These are phyloP conservation scores for Singerocomus inundabilis DNA, from an alignment of 1,284 basidiomycete genomes.

Conservation along the genomic window DNA sequence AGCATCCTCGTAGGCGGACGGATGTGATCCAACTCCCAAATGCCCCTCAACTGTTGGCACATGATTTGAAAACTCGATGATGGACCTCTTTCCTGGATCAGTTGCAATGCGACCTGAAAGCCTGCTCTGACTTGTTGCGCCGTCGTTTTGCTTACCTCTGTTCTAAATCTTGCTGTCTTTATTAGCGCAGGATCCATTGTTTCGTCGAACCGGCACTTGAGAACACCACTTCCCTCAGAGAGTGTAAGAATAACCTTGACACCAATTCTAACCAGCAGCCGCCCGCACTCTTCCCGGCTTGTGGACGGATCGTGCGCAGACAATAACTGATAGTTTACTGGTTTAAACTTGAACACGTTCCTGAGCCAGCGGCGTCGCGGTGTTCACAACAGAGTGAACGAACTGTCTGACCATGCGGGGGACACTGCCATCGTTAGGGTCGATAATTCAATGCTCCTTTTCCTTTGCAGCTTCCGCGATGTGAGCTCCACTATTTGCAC, in stretches of 20 bases:
- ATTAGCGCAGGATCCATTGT: slow-evolving; percentile 50
- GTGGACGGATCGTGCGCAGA: slow-evolving; percentile 66
- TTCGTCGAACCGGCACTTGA: slow-evolving; percentile 71
- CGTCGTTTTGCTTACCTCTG: too few relatives aligned
- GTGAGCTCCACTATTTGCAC: slow-evolving; percentile 56
- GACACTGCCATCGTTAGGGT: slow-evolving; percentile 23
- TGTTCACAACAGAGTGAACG: slow-evolving; percentile 41
- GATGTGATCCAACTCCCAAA: too few relatives aligned
- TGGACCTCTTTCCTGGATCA: too few relatives aligned
- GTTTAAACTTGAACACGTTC: slow-evolving; percentile 86
- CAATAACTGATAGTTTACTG: slow-evolving; percentile 59
- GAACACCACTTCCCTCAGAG: slow-evolving; percentile 54
- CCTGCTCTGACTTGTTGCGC: too few relatives aligned
- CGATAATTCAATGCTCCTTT: slow-evolving; percentile 37
- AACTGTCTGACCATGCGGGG: slow-evolving; percentile 49
- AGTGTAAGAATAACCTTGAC: slow-evolving; percentile 67
- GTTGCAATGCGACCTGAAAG: too few relatives aligned
- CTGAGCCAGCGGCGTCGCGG: slow-evolving; percentile 85
- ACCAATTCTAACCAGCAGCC: slow-evolving; percentile 71
- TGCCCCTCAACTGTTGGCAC: too few relatives aligned
- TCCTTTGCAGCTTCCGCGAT: slow-evolving; percentile 43
- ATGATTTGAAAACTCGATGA: too few relatives aligned
- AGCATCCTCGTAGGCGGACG: too few relatives aligned
- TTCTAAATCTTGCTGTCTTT: slow-evolving; percentile 75
- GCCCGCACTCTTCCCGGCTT: slow-evolving; percentile 72